A percentile compares a stretch with the other conserved stretches of the same genome.
Conservation (phyloP, 139 green algal genomes). For the Zygnema circumcarinatum region DNA sequence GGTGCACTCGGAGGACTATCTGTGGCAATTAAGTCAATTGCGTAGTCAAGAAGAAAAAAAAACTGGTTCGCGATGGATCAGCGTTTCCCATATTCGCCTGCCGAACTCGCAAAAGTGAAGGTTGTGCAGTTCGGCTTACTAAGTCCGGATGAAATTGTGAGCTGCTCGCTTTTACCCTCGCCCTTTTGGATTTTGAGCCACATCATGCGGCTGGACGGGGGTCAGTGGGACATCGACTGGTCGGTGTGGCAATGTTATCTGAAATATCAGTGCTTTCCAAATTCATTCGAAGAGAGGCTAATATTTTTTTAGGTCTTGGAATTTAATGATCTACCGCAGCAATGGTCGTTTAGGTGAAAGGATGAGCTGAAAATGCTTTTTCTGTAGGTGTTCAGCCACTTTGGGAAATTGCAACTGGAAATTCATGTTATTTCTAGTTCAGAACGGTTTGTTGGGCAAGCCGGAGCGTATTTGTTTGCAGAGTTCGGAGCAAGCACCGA, state of each 20-base stretch:
- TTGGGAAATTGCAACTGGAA: no score
- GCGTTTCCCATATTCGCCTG: constrained; percentile 74
- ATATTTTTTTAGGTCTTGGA: not conserved
- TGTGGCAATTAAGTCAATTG: no score
- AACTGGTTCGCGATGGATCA: no score
- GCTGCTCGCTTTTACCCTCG: constrained; percentile 31
- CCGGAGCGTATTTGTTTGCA: not conserved
- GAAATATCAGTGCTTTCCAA: not conserved
- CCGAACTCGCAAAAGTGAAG: constrained; percentile 83
- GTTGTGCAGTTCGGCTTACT: constrained; percentile 93
- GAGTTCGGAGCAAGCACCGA: not conserved
- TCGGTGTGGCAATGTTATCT: not conserved
- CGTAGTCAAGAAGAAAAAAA: no score
- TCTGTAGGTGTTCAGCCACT: no score
- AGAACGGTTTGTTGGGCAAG: not conserved
- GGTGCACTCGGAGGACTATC: no score
- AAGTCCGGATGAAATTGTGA: constrained; percentile 95
- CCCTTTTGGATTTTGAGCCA: not conserved
- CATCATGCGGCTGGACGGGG: no score
- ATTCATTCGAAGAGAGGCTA: not conserved
- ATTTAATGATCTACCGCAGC: not conserved
- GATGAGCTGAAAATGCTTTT: no score
- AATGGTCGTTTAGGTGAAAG: not conserved
- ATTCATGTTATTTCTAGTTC: not conserved
- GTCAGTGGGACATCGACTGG: no score